A percentile compares a stretch with the other conserved stretches of the same genome.
These are phyloP conservation scores for Ascochyta pisi DNA, from an alignment of 2,329 filamentous ascomycete species.

Conservation along the genomic window DNA sequence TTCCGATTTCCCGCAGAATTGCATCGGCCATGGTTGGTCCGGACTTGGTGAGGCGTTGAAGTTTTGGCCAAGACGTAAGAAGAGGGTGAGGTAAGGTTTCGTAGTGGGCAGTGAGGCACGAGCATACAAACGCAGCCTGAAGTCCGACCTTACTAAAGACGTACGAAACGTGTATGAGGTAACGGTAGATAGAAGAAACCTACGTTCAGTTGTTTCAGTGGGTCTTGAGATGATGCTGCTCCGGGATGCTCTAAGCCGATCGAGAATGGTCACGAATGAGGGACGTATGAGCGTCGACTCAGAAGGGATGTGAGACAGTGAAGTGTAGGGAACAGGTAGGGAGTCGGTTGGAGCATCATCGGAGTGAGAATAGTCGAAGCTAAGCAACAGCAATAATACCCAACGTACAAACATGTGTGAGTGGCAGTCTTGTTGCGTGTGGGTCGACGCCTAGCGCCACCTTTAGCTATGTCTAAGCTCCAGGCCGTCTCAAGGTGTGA, in stretches of 20 bases:
- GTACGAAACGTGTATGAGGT: conserved; percentile 36
- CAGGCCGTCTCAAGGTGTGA: conserved; percentile 22
- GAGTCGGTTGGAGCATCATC: not conserved
- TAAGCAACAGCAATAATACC: conserved; percentile 2
- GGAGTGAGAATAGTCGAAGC: conserved; percentile 5
- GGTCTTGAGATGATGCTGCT: conserved; percentile 16
- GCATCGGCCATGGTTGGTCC: conserved; percentile 18
- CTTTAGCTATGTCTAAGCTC: conserved; percentile 28
- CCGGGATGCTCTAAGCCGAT: conserved; percentile 9
- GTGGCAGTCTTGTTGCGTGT: conserved; percentile 5
- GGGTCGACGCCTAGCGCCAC: conserved; percentile 7
- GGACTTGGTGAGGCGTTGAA: conserved; percentile 25
- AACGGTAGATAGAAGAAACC: conserved; percentile 28
- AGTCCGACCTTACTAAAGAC: conserved; percentile 11
- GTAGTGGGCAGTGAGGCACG: conserved; percentile 20
- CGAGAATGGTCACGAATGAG: conserved; percentile 7
- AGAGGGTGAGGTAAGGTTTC: conserved; percentile 25
- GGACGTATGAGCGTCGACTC: conserved; percentile 14
- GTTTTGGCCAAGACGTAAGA: conserved; percentile 45
- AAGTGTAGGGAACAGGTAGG: conserved; percentile 7
- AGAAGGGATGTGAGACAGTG: conserved; percentile 20
- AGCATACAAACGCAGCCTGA: conserved; percentile 20
- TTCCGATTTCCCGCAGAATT: conserved; percentile 3
- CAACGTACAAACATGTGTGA: conserved; percentile 2
- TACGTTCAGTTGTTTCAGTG: conserved; percentile 27